Evolutionary conservation across 352 stramenopile species (phyloP).

Genomic region (Sclerospora graminicola): DNA sequence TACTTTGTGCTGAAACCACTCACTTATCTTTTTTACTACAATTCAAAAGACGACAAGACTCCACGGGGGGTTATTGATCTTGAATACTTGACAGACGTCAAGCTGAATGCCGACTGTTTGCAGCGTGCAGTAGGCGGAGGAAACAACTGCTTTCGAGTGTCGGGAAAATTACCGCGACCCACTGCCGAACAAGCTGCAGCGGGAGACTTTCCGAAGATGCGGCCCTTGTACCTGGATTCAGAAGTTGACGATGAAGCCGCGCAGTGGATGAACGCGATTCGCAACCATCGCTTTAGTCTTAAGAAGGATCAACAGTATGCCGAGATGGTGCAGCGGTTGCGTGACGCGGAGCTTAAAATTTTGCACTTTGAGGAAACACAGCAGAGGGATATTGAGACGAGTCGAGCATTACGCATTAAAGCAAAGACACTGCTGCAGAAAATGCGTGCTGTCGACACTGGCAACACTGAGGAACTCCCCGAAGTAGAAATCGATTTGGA

Average conservation of each 20-base stretch:
- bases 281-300: constrained; percentile 52
- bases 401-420: constrained; percentile 12
- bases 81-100: constrained; percentile 68
- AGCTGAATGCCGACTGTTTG: constrained; percentile 63
- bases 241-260: constrained; percentile 32
- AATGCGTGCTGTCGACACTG: constrained; percentile 24
- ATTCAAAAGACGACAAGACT: constrained; percentile 41
- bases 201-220: constrained; percentile 34
- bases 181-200: constrained; percentile 27
- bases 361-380: constrained; percentile 20
- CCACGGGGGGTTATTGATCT: constrained; percentile 71
- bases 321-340: constrained; percentile 24
- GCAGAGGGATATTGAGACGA: constrained; percentile 16
- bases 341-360: constrained; percentile 25
- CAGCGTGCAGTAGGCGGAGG: constrained; percentile 57
- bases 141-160: constrained; percentile 60
- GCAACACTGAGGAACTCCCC: constrained; percentile 14
- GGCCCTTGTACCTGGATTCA: constrained; percentile 61
- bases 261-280: constrained; percentile 65
- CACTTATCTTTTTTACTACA: constrained; percentile 83
- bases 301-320: constrained; percentile 35
- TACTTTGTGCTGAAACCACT: constrained; percentile 69
- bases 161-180: constrained; percentile 38
- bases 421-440: constrained; percentile 24
- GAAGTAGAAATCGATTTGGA: constrained; percentile 15